Percentiles rank a stretch among this genome's conserved stretches.
These are phyloP conservation scores for Phytophthora pseudosyringae DNA, from an alignment of 352 stramenopile species.

Conservation along the genomic window DNA sequence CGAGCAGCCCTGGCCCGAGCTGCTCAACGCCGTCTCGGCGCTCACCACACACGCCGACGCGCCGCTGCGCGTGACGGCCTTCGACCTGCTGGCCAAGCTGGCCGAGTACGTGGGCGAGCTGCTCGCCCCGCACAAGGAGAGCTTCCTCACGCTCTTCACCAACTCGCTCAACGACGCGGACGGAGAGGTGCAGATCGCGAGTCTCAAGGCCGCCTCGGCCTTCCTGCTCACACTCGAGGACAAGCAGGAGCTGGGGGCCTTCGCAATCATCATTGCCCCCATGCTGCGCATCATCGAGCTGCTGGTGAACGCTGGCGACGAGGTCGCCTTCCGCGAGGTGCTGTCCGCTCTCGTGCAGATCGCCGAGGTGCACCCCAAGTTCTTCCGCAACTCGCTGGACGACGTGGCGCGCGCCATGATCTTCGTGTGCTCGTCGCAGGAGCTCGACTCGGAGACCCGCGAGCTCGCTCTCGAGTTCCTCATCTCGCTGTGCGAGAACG, in stretches of 20 bases:
- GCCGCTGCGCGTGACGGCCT: slow-evolving; percentile 73
- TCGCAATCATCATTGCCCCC: slow-evolving; percentile 68
- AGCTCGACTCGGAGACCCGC: slow-evolving; percentile 74
- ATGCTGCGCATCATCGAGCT: slow-evolving; percentile 84
- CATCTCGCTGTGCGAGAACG: slow-evolving; percentile 81
- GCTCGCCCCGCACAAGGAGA: slow-evolving; percentile 78
- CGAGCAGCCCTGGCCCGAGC: slow-evolving; percentile 72
- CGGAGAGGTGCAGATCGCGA: slow-evolving; percentile 71
- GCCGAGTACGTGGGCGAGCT: slow-evolving; percentile 72
- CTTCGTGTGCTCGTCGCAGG: slow-evolving; percentile 70
- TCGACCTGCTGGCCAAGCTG: slow-evolving; percentile 80
- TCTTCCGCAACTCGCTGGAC: slow-evolving; percentile 78
- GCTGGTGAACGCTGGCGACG: slow-evolving; percentile 64
- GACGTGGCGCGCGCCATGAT: slow-evolving; percentile 82
- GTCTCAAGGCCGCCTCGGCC: slow-evolving; percentile 70
- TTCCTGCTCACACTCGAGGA: slow-evolving; percentile 83
- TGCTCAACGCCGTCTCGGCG: slow-evolving; percentile 66
- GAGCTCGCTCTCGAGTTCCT: slow-evolving; percentile 86
- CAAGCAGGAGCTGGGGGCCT: slow-evolving; percentile 68
- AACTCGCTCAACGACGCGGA: slow-evolving; percentile 72
- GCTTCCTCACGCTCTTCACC: slow-evolving; percentile 80
- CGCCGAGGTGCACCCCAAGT: slow-evolving; percentile 80
- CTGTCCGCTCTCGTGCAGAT: slow-evolving; percentile 78
- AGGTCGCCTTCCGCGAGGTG: slow-evolving; percentile 74
- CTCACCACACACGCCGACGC: slow-evolving; percentile 65